These are phyloP conservation scores for Ochromonadaceae sp. DNA, from an alignment of 352 stramenopile species.

Conservation along the genomic window DNA sequence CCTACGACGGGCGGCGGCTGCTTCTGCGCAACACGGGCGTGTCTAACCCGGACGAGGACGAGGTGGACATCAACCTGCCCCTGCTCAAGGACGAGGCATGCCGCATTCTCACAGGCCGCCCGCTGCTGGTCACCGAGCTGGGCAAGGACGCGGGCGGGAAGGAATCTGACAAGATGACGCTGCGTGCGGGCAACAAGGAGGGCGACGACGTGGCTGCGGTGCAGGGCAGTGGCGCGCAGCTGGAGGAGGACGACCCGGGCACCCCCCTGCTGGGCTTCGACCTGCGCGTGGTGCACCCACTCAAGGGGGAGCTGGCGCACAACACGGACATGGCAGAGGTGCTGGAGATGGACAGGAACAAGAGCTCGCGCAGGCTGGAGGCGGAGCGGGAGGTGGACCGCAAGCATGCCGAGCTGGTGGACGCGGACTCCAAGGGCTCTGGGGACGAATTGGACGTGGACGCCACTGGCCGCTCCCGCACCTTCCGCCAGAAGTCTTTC, in stretches of 20 bases:
- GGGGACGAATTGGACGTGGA: no score
- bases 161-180: background rate
- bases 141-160: background rate
- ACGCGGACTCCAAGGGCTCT: no score
- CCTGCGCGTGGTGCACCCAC: background rate
- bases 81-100: constrained; percentile 21
- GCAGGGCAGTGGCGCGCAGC: background rate
- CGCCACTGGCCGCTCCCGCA: no score
- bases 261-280: background rate
- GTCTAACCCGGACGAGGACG: constrained; percentile 15
- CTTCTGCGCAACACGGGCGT: constrained; percentile 13
- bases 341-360: background rate
- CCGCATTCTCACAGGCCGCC: constrained; percentile 1
- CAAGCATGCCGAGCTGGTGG: no score
- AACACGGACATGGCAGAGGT: background rate
- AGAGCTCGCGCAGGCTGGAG: background rate
- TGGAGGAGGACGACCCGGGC: background rate
- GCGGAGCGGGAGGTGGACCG: no score
- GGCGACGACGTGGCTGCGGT: background rate
- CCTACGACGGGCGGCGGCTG: constrained; percentile 25
- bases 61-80: constrained; percentile 21
- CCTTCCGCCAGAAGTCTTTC: no score
- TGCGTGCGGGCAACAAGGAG: background rate
- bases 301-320: background rate
- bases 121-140: background rate